Percentiles rank a stretch among this genome's conserved stretches.
Evolutionary conservation across 768 basidiomycete species (phyloP).

Genomic region (Auricularia heimuer): DNA sequence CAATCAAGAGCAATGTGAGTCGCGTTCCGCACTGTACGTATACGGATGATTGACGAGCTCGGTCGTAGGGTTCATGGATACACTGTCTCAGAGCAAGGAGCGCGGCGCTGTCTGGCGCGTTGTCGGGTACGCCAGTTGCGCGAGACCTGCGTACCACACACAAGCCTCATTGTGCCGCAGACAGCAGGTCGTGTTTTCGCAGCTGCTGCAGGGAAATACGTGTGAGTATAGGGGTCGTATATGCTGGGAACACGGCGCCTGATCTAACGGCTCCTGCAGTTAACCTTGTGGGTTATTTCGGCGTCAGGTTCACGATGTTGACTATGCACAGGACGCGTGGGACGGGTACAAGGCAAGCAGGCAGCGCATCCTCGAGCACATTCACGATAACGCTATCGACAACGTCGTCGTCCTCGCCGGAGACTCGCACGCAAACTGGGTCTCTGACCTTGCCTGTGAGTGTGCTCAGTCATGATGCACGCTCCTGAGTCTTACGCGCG

Average conservation of each 20-base stretch:
- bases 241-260: slow-evolving; percentile 3
- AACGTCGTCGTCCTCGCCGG: slow-evolving; percentile 52
- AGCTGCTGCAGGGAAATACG: slow-evolving; percentile 29
- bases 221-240: slow-evolving; percentile 21
- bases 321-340: slow-evolving; percentile 38
- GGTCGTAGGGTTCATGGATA: slow-evolving; percentile 37
- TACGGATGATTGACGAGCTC: not conserved
- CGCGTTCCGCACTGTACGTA: not conserved
- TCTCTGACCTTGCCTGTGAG: slow-evolving; percentile 45
- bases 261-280: slow-evolving; percentile 8
- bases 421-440: slow-evolving; percentile 55
- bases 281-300: slow-evolving; percentile 16
- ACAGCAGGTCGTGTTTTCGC: slow-evolving; percentile 49
- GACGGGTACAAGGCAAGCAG: slow-evolving; percentile 51
- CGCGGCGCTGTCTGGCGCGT: slow-evolving; percentile 47
- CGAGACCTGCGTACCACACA: not conserved
- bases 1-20: slow-evolving; percentile 42
- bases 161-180: slow-evolving; percentile 17
- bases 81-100: slow-evolving; percentile 33
- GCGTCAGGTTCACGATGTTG: not conserved
- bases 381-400: slow-evolving; percentile 40
- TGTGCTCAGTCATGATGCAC: slow-evolving; percentile 4
- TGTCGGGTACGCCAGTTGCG: slow-evolving; percentile 28
- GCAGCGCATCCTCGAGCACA: slow-evolving; percentile 38
- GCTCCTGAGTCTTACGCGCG: not conserved